A percentile compares a stretch with the other conserved stretches of the same genome.
phyloP scores from a whole-genome alignment of 2,329 filamentous ascomycete genomes.

The Aureobasidium sp. region DNA sequence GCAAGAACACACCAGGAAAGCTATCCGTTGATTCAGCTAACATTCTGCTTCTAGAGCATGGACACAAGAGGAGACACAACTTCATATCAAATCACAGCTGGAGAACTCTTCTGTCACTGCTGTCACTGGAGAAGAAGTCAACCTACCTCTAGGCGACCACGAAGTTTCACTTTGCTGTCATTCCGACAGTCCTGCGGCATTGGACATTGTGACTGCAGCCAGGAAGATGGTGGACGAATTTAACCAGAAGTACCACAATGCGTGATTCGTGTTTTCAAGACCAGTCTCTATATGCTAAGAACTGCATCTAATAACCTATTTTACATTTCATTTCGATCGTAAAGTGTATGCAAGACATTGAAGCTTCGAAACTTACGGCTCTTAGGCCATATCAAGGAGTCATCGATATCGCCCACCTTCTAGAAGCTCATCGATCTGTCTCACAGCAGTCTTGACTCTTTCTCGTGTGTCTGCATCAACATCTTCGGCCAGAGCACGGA shows the following conservation, averaged over 20 bases:
- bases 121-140: conserved; percentile 36
- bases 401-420: conserved; percentile 18
- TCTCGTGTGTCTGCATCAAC: conserved; percentile 75
- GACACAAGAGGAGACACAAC: conserved; percentile 36
- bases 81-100: conserved; percentile 36
- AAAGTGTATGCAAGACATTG: not conserved
- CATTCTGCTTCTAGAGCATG: conserved; percentile 28
- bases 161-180: conserved; percentile 40
- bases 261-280: no score
- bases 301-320: conserved; percentile 3
- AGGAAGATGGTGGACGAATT: conserved; percentile 38
- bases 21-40: not conserved
- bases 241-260: conserved; percentile 25
- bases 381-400: conserved; percentile 11
- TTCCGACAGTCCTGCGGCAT: conserved; percentile 38
- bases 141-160: conserved; percentile 37
- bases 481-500: conserved; percentile 43
- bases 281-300: no score
- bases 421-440: conserved; percentile 52
- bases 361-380: not conserved
- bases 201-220: conserved; percentile 39
- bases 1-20: conserved; percentile 3
- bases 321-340: conserved; percentile 3
- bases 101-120: conserved; percentile 36
- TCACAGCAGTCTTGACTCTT: conserved; percentile 70